A percentile compares a stretch with the other conserved stretches of the same genome.
Evolutionary conservation across 2,329 filamentous ascomycete species (phyloP).

Genomic region (Aspergillus unguis): DNA sequence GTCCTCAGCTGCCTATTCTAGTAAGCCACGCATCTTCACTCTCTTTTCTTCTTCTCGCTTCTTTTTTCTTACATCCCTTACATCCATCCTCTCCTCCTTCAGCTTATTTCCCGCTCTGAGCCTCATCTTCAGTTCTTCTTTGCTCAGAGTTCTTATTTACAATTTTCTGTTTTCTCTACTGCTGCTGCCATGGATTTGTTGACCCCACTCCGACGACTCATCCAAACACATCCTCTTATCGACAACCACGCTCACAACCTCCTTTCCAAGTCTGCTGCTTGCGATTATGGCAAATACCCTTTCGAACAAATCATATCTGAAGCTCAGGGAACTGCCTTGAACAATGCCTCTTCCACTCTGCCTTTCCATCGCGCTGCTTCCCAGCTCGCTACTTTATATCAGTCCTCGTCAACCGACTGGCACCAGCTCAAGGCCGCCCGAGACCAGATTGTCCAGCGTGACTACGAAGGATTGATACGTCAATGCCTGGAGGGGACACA

Average conservation of each 20-base stretch:
- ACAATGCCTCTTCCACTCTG: slow-evolving; percentile 60
- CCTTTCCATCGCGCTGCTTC: slow-evolving; percentile 67
- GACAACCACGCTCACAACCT: slow-evolving; percentile 50
- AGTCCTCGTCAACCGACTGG: slow-evolving; percentile 61
- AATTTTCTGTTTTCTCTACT: not conserved
- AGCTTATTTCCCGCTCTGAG: slow-evolving; percentile 17
- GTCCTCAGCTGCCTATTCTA: slow-evolving; percentile 12
- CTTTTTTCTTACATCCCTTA: not conserved
- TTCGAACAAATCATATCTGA: slow-evolving; percentile 68
- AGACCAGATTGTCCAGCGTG: slow-evolving; percentile 45
- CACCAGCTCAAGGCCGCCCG: slow-evolving; percentile 52
- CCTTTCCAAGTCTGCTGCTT: slow-evolving; percentile 31
- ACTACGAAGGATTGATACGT: slow-evolving; percentile 57
- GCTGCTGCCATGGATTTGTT: slow-evolving; percentile 23
- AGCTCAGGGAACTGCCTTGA: slow-evolving; percentile 65
- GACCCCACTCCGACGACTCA: slow-evolving; percentile 33
- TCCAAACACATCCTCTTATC: slow-evolving; percentile 43
- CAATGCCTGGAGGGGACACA: slow-evolving; percentile 70
- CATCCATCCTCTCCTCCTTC: not conserved
- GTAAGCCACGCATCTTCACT: slow-evolving; percentile 11
- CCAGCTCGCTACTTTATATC: slow-evolving; percentile 64
- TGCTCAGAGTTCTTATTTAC: not conserved
- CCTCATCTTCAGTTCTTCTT: slow-evolving; percentile 20
- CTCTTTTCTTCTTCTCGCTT: slow-evolving; percentile 3
- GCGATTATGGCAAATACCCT: slow-evolving; percentile 39